Base-by-base conservation (phyloP, 371 early-diverging fungal species). In the Apophysomyces variabilis region DNA sequence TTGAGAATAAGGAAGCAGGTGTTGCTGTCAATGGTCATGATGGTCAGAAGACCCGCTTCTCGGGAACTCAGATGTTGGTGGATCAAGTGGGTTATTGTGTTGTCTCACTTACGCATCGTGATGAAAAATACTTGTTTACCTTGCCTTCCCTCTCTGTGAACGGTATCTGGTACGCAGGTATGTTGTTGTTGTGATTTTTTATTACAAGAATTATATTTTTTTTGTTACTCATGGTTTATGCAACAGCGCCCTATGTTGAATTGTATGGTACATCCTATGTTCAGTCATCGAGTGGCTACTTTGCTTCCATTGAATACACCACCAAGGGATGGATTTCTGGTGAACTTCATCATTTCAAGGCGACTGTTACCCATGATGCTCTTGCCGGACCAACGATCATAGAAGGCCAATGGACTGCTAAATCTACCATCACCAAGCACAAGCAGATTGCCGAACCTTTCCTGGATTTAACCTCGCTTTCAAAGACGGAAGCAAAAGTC, bases 11-110 rank as follows among this genome's bases (percentile, higher is more conserved):
- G 63, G 78, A 87, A 65, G 86, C 87, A 1, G 91, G 91, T 21
- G 87, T 92, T 45, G 78, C 80, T 46, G 76, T 88, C 47, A 88
- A 85, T 72, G 93, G 92, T 26, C 91, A 92, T 66, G 90, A 90
- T 69, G 90, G 91, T 57, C 93, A 93, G 79, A 92, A 91, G 84
- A 89, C 91, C 35, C 89, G 90, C 45, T 93, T 93, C 72, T 86
- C 85, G 58, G 91, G 90, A 35, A 87, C 90, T 26, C 85, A 84
- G 46, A 91, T 94, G 80, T 83, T 92, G 61, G 91, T 93, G 5
- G 89, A 86, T 59, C 93, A 93, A 73, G 86, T 90, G 37, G 91
- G 92, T 54, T 90, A 89, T 54, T 87, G 86, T 46, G 85, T 89
- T 1, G 65, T 90, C 56, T 84, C 86, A 45, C 60, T 90, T 64